These are phyloP conservation scores for Gossypium rotundifolium DNA, from an alignment of 345 rosid genomes.

Conservation along the genomic window DNA sequence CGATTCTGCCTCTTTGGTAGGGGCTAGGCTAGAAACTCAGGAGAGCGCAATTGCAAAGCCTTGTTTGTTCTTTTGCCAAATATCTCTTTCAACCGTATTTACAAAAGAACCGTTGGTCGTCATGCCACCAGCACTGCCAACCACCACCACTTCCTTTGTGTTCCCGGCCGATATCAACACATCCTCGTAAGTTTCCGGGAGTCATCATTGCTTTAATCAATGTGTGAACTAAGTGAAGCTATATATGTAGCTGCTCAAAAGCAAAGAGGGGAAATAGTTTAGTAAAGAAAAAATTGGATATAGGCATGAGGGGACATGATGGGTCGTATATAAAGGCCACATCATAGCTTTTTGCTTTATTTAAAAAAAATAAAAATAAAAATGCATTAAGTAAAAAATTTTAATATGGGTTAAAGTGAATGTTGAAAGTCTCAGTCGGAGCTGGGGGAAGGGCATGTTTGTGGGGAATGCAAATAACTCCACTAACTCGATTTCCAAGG, in stretches of 20 bases:
- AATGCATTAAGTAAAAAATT: neutral
- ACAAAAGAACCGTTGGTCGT: constrained; percentile 24
- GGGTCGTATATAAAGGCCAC: constrained; percentile 61
- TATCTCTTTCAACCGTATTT: constrained; percentile 27
- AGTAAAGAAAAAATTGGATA: constrained; percentile 11
- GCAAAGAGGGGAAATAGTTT: constrained; percentile 1
- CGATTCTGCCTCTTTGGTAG: constrained; percentile 33
- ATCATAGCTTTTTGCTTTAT: constrained; percentile 30
- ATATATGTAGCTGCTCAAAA: constrained; percentile 6
- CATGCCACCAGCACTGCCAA: constrained; percentile 34
- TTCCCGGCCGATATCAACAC: constrained; percentile 4
- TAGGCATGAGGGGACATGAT: constrained; percentile 33
- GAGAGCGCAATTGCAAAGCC: constrained; percentile 82
- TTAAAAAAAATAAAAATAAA: neutral
- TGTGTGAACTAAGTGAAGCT: neutral
- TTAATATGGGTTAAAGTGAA: constrained; percentile 12
- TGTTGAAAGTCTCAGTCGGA: constrained; percentile 31
- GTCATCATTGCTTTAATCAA: constrained; percentile 7
- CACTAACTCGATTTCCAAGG: constrained; percentile 70
- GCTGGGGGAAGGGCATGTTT: constrained; percentile 44
- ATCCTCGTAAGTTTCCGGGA: neutral
- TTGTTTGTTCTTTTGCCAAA: constrained; percentile 4
- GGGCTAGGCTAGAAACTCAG: constrained; percentile 38
- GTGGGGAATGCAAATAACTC: constrained; percentile 51
- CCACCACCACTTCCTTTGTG: constrained; percentile 8